Evolutionary conservation across 768 basidiomycete genomes (phyloP).

Genomic region (Solioccasus polychromus): DNA sequence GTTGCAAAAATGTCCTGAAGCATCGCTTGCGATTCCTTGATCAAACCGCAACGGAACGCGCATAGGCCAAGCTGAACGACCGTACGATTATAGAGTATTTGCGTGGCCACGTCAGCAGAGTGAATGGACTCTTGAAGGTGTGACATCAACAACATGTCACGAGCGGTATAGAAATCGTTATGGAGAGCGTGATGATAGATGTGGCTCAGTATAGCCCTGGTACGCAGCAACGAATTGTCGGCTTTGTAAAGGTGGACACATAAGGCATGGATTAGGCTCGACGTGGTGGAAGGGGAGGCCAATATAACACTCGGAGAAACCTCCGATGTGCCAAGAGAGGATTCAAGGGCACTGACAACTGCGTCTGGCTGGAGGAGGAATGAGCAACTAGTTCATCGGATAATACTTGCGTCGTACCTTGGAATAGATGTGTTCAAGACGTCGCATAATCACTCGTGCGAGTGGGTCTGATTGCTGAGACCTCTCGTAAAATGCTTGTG

Average conservation of each 20-base stretch:
- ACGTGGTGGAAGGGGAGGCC: slow-evolving; percentile 51
- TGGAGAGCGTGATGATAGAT: slow-evolving; percentile 97
- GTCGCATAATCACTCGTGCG: slow-evolving; percentile 88
- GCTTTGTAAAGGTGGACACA: slow-evolving; percentile 93
- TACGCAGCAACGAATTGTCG: slow-evolving; percentile 87
- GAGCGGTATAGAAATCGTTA: slow-evolving; percentile 94
- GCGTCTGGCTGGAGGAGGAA: slow-evolving; percentile 72
- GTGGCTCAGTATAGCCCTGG: slow-evolving; percentile 95
- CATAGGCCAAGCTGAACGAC: slow-evolving; percentile 96
- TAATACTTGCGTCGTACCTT: slow-evolving; percentile 54
- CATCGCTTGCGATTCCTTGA: slow-evolving; percentile 90
- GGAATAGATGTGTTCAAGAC: slow-evolving; percentile 96
- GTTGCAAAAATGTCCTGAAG: slow-evolving; percentile 96
- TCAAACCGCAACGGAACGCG: slow-evolving; percentile 93
- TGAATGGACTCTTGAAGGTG: slow-evolving; percentile 96
- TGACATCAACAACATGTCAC: slow-evolving; percentile 98
- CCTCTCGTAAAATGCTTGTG: slow-evolving; percentile 88
- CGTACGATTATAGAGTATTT: slow-evolving; percentile 97
- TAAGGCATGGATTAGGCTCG: slow-evolving; percentile 80
- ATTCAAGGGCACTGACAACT: slow-evolving; percentile 87
- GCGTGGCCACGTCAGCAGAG: slow-evolving; percentile 93
- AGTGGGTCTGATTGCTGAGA: slow-evolving; percentile 74
- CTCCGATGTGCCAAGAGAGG: slow-evolving; percentile 54
- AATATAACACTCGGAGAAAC: slow-evolving; percentile 65
- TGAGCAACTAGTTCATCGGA: slow-evolving; percentile 1